These are phyloP conservation scores for Ophiostoma quercus DNA, from an alignment of 2,329 filamentous ascomycete species.

Conservation along the genomic window DNA sequence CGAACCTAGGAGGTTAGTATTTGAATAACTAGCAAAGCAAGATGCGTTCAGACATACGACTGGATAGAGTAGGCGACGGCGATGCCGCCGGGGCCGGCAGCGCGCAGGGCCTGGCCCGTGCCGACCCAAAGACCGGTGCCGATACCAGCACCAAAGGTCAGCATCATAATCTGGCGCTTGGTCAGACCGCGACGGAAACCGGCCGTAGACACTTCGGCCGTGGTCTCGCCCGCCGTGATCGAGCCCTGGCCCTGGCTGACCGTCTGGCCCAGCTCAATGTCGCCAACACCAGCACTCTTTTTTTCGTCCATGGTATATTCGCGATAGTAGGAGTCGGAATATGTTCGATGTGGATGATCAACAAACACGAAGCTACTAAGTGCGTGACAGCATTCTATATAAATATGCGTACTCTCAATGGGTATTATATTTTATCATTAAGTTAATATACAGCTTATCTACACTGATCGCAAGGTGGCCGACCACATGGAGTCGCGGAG, in stretches of 20 bases:
- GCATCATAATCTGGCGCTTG: slow-evolving; percentile 7
- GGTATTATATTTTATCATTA: neutral
- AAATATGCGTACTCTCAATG: neutral
- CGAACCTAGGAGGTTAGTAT: neutral
- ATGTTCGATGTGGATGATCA: neutral
- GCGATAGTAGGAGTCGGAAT: neutral
- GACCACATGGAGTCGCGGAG: neutral
- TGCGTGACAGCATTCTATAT: neutral
- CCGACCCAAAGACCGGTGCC: slow-evolving; percentile 3
- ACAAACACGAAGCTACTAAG: neutral
- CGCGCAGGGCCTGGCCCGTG: slow-evolving; percentile 3
- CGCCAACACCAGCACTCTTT: neutral
- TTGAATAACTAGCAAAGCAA: too few species aligned
- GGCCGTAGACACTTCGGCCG: neutral
- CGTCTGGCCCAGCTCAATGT: neutral
- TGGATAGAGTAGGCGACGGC: slow-evolving; percentile 2
- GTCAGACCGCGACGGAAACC: neutral
- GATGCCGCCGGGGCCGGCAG: neutral
- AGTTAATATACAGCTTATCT: neutral
- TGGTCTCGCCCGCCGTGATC: neutral
- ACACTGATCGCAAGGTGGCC: neutral
- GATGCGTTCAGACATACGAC: neutral
- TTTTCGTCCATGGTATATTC: neutral
- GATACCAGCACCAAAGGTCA: slow-evolving; percentile 10
- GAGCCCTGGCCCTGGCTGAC: neutral